A percentile compares a stretch with the other conserved stretches of the same genome.
These are phyloP conservation scores for Fusarium sp. DNA, from an alignment of 2,329 filamentous ascomycete species.

Conservation along the genomic window DNA sequence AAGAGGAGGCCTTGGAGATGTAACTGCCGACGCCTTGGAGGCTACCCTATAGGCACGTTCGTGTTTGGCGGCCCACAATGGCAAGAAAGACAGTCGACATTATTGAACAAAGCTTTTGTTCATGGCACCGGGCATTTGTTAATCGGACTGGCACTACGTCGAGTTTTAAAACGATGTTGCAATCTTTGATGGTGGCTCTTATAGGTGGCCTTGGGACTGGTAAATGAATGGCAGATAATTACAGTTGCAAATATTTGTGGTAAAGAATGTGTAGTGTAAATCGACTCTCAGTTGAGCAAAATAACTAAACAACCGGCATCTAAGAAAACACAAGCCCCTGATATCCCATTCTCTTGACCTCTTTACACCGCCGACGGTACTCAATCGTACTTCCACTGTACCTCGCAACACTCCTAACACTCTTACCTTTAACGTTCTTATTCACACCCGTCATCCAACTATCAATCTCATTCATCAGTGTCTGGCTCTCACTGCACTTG, in stretches of 20 bases:
- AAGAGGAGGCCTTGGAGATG: fast-evolving
- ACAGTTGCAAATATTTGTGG: too few relatives aligned
- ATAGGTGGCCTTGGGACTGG: too few relatives aligned
- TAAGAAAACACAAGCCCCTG: slow-evolving; percentile 9
- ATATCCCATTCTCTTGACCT: slow-evolving; percentile 9
- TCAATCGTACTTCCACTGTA: slow-evolving; percentile 31
- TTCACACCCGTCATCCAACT: slow-evolving; percentile 68
- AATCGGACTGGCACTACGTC: not conserved
- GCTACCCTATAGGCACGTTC: not conserved
- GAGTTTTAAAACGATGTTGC: not conserved
- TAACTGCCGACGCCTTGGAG: not conserved
- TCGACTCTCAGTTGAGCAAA: fast-evolving
- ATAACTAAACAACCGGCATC: fast-evolving
- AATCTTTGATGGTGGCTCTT: too few relatives aligned
- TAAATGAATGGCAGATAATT: too few relatives aligned
- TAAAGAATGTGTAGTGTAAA: too few relatives aligned
- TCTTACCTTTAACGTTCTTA: slow-evolving; percentile 60
- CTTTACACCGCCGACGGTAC: slow-evolving; percentile 25
- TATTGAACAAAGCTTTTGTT: fast-evolving
- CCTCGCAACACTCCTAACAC: slow-evolving; percentile 54
- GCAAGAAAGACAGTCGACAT: not conserved
- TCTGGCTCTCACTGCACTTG: slow-evolving; percentile 54
- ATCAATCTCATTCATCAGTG: slow-evolving; percentile 53
- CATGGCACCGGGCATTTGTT: not conserved
- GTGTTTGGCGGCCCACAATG: not conserved